A percentile compares a stretch with the other conserved stretches of the same genome.
Evolutionary conservation across 202 grass and related monocot species (phyloP).

Genomic region (Schoenoplectus triqueter): DNA sequence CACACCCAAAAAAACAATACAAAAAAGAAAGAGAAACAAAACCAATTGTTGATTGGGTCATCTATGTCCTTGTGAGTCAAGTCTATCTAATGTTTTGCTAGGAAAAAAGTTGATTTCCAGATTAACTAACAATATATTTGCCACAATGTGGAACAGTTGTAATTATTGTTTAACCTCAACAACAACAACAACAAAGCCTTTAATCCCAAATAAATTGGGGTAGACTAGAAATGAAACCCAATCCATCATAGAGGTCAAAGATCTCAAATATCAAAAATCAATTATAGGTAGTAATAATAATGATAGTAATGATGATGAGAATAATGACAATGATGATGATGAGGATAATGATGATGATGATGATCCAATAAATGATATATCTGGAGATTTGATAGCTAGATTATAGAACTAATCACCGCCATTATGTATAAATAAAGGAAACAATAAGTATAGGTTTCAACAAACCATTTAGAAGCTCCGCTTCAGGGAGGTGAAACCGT

Average conservation of each 20-base stretch:
- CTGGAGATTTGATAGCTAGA: neutral
- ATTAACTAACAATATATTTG: neutral
- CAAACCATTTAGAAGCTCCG: slow-evolving; percentile 89
- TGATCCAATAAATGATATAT: neutral
- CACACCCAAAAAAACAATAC: neutral
- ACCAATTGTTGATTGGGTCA: neutral
- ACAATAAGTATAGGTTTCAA: slow-evolving; percentile 25
- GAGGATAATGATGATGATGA: too few relatives aligned
- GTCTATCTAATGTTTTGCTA: neutral
- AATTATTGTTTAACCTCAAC: neutral
- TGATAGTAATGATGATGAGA: too few relatives aligned
- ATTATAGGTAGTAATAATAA: too few relatives aligned
- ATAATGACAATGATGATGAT: too few relatives aligned
- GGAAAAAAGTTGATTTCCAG: neutral
- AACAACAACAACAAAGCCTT: neutral
- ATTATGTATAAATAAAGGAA: slow-evolving; percentile 24
- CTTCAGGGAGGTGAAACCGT: slow-evolving; percentile 93
- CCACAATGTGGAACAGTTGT: neutral
- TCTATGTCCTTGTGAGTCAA: neutral
- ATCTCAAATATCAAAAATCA: too few relatives aligned
- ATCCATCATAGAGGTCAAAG: too few relatives aligned
- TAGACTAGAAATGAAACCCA: too few relatives aligned
- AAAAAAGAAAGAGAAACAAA: neutral
- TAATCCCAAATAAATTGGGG: too few relatives aligned
- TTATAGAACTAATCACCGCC: neutral